Percentiles rank a stretch among this genome's conserved stretches.
Evolutionary conservation across 2,329 filamentous ascomycete species (phyloP).

Genomic region (Talaromyces atroroseus): DNA sequence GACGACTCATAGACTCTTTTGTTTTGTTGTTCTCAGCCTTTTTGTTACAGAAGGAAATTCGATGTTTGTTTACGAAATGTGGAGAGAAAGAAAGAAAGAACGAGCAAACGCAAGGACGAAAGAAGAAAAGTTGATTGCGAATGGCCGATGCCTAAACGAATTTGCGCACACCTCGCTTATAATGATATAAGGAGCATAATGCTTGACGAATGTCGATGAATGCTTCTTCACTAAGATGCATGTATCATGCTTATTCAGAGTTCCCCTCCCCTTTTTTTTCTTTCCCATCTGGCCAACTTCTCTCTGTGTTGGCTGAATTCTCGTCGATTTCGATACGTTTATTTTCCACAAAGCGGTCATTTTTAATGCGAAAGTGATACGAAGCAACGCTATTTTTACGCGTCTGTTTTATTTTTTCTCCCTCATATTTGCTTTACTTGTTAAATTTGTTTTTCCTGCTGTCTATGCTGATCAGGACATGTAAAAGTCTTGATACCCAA

Average conservation of each 20-base stretch:
- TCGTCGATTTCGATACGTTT: too few species aligned
- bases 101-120: neutral
- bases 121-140: neutral
- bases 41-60: neutral
- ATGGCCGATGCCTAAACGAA: neutral
- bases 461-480: neutral
- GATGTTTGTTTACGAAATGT: neutral
- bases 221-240: conserved; percentile 9
- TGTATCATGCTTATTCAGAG: conserved; percentile 3
- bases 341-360: neutral
- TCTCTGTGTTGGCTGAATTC: neutral
- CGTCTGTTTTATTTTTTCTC: neutral
- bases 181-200: conserved; percentile 7
- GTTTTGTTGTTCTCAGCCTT: neutral
- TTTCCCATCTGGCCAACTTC: neutral
- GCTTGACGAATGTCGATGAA: conserved; percentile 4
- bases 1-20: conserved; percentile 7
- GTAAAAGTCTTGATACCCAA: neutral
- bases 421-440: neutral
- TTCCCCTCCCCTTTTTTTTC: too few species aligned
- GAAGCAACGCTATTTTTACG: conserved; percentile 7
- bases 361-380: conserved; percentile 2
- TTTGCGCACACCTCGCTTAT: neutral
- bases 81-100: neutral
- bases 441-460: neutral